phyloP scores from a whole-genome alignment of 2,329 filamentous ascomycete species.

The Passalora sequoiae region DNA sequence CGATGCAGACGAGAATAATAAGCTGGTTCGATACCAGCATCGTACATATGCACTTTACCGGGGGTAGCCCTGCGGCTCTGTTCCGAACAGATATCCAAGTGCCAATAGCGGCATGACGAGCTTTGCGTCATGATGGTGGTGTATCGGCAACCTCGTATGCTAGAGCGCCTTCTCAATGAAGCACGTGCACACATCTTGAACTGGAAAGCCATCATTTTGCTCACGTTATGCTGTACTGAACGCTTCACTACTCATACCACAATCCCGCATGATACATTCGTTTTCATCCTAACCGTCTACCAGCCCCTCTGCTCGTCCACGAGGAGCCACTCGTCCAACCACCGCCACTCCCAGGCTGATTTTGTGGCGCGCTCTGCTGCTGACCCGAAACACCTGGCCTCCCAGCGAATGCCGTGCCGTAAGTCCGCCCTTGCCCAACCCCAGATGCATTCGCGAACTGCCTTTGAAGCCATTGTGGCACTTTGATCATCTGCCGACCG shows the following conservation, averaged over 20 bases:
- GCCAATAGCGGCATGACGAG: too few species aligned
- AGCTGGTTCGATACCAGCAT: too few species aligned
- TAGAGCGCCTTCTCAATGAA: too few species aligned
- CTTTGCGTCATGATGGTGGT: too few species aligned
- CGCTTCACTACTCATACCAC: constrained; percentile 1
- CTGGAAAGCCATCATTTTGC: too few species aligned
- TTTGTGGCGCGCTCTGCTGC: constrained; percentile 18
- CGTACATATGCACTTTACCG: too few species aligned
- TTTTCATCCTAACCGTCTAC: constrained; percentile 55
- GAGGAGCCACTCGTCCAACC: constrained; percentile 31
- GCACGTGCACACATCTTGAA: too few species aligned
- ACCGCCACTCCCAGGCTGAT: constrained; percentile 27
- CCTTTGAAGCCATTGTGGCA: constrained; percentile 65
- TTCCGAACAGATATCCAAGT: too few species aligned
- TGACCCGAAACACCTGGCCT: constrained; percentile 42
- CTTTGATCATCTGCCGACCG: constrained; percentile 69
- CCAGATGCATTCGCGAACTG: constrained; percentile 53
- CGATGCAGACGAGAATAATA: too few species aligned
- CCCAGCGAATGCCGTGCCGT: constrained; percentile 55
- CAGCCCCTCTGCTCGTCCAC: constrained; percentile 60
- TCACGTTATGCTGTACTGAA: background rate
- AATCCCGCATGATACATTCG: constrained; percentile 9
- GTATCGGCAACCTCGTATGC: too few species aligned
- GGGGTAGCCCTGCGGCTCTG: too few species aligned
- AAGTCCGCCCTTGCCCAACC: constrained; percentile 47